Conservation (phyloP, 225 moss, liverwort and hornwort species). For the Rhytidiadelphus loreus region DNA sequence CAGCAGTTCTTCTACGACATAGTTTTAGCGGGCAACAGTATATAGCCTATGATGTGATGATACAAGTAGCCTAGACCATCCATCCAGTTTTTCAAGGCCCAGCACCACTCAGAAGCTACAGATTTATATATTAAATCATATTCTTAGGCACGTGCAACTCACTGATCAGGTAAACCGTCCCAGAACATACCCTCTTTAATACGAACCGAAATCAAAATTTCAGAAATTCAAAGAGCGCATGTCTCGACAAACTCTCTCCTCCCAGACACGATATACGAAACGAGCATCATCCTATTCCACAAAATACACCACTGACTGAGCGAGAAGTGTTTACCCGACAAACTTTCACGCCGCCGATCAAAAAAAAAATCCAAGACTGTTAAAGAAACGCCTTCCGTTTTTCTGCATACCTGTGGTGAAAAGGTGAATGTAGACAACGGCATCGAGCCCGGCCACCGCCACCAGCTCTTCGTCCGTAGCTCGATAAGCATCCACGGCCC, state of each 20-base stretch:
- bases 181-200: not conserved
- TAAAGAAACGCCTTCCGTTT: not conserved
- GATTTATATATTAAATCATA: not conserved
- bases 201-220: not conserved
- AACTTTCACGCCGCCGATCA: too few species aligned
- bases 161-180: not conserved
- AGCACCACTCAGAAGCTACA: not conserved
- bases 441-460: constrained; percentile 60
- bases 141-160: not conserved
- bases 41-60: not conserved
- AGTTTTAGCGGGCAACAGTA: not conserved
- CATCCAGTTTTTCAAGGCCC: not conserved
- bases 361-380: too few species aligned
- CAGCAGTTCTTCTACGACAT: not conserved
- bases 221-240: not conserved
- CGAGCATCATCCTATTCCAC: not conserved
- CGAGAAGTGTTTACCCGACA: not conserved
- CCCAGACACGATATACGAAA: not conserved
- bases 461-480: constrained; percentile 57
- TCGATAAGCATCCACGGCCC: constrained; percentile 50
- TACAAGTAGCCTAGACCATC: not conserved
- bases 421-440: constrained; percentile 62
- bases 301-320: not conserved
- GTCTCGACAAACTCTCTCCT: not conserved
- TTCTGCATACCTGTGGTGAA: constrained; percentile 44